Conservation (phyloP, 495 filamentous ascomycete genomes). For the Copromyces sp. region DNA sequence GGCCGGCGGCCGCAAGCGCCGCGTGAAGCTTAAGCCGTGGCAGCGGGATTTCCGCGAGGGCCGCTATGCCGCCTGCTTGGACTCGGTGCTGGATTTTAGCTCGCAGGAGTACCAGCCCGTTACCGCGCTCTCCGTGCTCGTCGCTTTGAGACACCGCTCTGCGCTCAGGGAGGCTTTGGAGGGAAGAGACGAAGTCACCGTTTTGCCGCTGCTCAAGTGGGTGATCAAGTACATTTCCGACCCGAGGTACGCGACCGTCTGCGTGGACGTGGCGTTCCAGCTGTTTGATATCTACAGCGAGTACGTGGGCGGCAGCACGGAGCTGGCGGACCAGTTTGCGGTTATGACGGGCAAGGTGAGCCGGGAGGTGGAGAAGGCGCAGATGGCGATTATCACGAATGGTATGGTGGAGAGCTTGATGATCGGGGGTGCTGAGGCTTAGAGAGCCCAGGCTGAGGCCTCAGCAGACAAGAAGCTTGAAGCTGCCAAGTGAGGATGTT, state of each 20-base stretch:
- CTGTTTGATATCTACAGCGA: slow-evolving; percentile 81
- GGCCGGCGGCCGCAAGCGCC: slow-evolving; percentile 36
- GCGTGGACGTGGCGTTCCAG: slow-evolving; percentile 68
- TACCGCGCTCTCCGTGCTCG: slow-evolving; percentile 62
- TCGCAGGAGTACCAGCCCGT: slow-evolving; percentile 43
- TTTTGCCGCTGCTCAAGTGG: slow-evolving; percentile 80
- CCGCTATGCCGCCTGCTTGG: slow-evolving; percentile 65
- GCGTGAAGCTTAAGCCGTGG: slow-evolving; percentile 61
- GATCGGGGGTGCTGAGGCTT: slow-evolving; percentile 16
- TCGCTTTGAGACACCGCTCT: slow-evolving; percentile 76
- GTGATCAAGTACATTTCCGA: slow-evolving; percentile 65
- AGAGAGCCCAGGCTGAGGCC: not conserved
- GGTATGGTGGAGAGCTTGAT: slow-evolving; percentile 80
- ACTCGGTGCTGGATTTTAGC: slow-evolving; percentile 53
- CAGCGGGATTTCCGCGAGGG: slow-evolving; percentile 70
- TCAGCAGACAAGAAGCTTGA: not conserved
- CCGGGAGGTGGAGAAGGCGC: slow-evolving; percentile 67
- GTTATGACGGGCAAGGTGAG: slow-evolving; percentile 57
- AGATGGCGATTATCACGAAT: slow-evolving; percentile 63
- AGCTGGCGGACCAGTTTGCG: slow-evolving; percentile 58
- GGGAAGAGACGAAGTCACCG: slow-evolving; percentile 69
- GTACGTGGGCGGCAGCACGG: slow-evolving; percentile 60
- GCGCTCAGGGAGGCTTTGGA: slow-evolving; percentile 74
- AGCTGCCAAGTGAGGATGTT: not conserved
- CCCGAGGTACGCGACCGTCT: slow-evolving; percentile 64